Conservation (phyloP, 179 eudicot species). For the Nepenthes alata region DNA sequence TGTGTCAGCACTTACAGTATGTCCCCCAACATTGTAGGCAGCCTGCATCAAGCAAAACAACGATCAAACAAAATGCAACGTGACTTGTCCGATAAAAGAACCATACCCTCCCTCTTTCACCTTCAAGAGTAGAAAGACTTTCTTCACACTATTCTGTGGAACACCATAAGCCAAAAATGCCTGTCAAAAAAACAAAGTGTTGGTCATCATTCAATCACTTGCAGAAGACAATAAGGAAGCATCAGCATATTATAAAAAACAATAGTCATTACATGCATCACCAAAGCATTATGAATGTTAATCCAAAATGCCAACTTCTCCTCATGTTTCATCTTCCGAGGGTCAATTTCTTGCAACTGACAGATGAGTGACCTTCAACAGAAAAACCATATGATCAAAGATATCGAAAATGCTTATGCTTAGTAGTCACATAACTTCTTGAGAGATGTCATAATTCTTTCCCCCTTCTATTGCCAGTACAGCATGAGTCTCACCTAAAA, state of each 20-base stretch:
- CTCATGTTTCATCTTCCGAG: conserved; percentile 63
- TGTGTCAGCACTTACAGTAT: conserved; percentile 66
- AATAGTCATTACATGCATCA: conserved; percentile 74
- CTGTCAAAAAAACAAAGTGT: conserved; percentile 23
- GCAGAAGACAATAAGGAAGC: too few relatives aligned
- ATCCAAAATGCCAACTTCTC: conserved; percentile 97
- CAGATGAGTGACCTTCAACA: conserved; percentile 54
- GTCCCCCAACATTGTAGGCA: conserved; percentile 89
- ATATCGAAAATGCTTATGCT: neutral
- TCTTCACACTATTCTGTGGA: conserved; percentile 80
- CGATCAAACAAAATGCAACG: neutral
- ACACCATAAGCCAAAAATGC: conserved; percentile 86
- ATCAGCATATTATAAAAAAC: neutral
- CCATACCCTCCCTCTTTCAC: conserved; percentile 15
- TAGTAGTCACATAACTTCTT: too few relatives aligned
- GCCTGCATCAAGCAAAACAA: conserved; percentile 36
- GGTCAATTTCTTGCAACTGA: conserved; percentile 71
- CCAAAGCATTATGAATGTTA: conserved; percentile 82
- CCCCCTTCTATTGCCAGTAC: neutral
- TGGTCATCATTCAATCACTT: conserved; percentile 2
- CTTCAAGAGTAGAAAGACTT: conserved; percentile 75
- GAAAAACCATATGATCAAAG: neutral
- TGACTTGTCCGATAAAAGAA: neutral
- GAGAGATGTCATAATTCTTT: too few relatives aligned
- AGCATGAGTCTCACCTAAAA: conserved; percentile 40